Percentiles rank a stretch among this genome's conserved stretches.
Conservation (phyloP, 768 basidiomycete species). For the Leccinum incarnatum region DNA sequence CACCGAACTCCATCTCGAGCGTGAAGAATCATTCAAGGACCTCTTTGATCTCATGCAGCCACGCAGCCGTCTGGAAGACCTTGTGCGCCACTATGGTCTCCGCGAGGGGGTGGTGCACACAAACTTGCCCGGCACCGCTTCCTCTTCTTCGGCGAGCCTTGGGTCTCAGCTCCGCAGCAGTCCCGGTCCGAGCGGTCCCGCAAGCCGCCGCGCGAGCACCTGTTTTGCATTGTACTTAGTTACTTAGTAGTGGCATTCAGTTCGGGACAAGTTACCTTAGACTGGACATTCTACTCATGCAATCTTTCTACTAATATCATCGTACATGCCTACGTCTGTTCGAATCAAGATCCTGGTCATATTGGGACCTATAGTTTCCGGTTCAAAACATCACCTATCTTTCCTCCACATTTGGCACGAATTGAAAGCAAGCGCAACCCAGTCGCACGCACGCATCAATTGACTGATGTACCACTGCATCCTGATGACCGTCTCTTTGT, state of each 20-base stretch:
- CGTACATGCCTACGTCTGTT: not conserved
- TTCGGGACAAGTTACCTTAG: not conserved
- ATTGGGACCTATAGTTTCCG: too few species aligned
- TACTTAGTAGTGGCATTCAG: not conserved
- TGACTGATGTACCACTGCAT: conserved; percentile 19
- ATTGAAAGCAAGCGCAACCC: conserved; percentile 12
- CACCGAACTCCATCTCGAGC: conserved; percentile 68
- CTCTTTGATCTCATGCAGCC: conserved; percentile 79
- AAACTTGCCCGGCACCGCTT: not conserved
- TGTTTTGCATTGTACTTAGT: not conserved
- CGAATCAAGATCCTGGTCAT: not conserved
- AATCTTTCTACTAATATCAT: not conserved
- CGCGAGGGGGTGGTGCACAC: conserved; percentile 36
- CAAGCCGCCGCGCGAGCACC: not conserved
- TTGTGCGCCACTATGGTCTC: conserved; percentile 47
- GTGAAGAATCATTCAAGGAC: conserved; percentile 75
- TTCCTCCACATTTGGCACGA: too few species aligned
- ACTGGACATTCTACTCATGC: not conserved
- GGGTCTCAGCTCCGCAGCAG: not conserved
- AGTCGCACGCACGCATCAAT: conserved; percentile 19
- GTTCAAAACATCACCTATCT: too few species aligned
- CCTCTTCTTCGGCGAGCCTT: conserved; percentile 4
- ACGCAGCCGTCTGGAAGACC: conserved; percentile 70
- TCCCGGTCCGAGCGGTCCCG: conserved; percentile 13
- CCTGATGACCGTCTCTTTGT: conserved; percentile 25